These are phyloP conservation scores for Caloboletus inedulis DNA, from an alignment of 1,284 basidiomycete species.

Conservation along the genomic window DNA sequence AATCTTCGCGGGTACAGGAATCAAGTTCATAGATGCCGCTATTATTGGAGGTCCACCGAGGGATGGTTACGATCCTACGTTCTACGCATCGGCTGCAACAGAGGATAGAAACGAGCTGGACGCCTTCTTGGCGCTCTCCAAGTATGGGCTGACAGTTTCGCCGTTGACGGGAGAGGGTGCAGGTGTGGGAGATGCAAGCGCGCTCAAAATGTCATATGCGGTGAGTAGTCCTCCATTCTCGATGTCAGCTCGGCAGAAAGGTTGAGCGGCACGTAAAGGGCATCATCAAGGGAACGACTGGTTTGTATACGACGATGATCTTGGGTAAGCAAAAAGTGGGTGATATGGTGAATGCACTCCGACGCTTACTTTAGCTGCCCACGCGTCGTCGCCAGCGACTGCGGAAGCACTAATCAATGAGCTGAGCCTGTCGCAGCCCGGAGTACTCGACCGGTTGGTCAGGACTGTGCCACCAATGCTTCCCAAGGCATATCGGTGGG, in stretches of 20 bases:
- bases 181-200: conserved; percentile 56
- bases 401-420: conserved; percentile 51
- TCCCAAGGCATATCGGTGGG: conserved; percentile 59
- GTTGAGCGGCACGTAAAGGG: conserved; percentile 36
- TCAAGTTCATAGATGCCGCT: conserved; percentile 53
- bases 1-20: conserved; percentile 40
- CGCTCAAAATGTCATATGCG: conserved; percentile 62
- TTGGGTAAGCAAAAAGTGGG: conserved; percentile 38
- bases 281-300: conserved; percentile 54
- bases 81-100: conserved; percentile 49
- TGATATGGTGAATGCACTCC: neutral
- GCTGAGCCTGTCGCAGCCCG: conserved; percentile 46
- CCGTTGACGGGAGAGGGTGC: conserved; percentile 45
- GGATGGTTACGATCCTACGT: conserved; percentile 47
- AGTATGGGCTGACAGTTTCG: conserved; percentile 47
- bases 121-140: conserved; percentile 40
- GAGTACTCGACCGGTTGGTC: conserved; percentile 40
- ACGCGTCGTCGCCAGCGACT: conserved; percentile 56
- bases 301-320: conserved; percentile 55
- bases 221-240: conserved; percentile 35
- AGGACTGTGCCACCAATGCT: conserved; percentile 46
- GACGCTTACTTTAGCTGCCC: conserved; percentile 41
- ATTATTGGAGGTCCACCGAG: conserved; percentile 57
- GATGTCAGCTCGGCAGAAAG: neutral
- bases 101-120: conserved; percentile 40